Percentiles rank a stretch among this genome's conserved stretches.
Conservation (phyloP, 1,139 yeast species). For the Pichia sp. region DNA sequence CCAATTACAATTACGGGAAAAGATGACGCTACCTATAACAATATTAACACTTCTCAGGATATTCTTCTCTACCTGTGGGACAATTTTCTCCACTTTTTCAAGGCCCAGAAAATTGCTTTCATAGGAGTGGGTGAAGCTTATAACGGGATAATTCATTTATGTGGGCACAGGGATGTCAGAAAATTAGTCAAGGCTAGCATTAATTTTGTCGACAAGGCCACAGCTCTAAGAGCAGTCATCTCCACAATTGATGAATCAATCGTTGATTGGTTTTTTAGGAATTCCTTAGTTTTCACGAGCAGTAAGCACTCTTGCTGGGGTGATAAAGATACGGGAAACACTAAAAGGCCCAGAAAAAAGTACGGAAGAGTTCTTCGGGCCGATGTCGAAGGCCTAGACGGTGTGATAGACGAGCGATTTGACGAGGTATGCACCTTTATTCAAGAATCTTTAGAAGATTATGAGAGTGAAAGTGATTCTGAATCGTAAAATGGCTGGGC, state of each 20-base stretch:
- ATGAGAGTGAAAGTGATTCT: conserved; percentile 32
- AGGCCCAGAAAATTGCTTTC: conserved; percentile 66
- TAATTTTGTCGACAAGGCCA: conserved; percentile 57
- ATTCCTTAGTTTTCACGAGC: conserved; percentile 78
- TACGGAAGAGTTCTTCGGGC: conserved; percentile 84
- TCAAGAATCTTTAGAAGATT: conserved; percentile 65
- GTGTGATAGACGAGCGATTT: conserved; percentile 73
- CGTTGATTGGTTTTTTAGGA: conserved; percentile 87
- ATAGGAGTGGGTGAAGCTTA: conserved; percentile 90
- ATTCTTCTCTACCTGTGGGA: conserved; percentile 82
- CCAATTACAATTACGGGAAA: conserved; percentile 45
- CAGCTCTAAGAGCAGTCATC: conserved; percentile 67
- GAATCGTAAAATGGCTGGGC: conserved; percentile 12
- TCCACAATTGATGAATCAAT: conserved; percentile 85
- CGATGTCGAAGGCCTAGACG: conserved; percentile 67
- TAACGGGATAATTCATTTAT: conserved; percentile 78
- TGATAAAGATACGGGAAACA: conserved; percentile 29
- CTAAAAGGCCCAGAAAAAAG: conserved; percentile 77
- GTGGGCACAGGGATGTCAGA: conserved; percentile 75
- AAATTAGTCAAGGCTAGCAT: conserved; percentile 69
- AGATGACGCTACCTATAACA: conserved; percentile 47
- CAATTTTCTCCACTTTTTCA: conserved; percentile 73
- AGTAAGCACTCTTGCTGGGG: conserved; percentile 77
- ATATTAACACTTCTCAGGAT: conserved; percentile 70
- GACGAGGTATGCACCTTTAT: conserved; percentile 84